Conservation (phyloP, 495 filamentous ascomycete genomes). For the Penicillium coffeae region DNA sequence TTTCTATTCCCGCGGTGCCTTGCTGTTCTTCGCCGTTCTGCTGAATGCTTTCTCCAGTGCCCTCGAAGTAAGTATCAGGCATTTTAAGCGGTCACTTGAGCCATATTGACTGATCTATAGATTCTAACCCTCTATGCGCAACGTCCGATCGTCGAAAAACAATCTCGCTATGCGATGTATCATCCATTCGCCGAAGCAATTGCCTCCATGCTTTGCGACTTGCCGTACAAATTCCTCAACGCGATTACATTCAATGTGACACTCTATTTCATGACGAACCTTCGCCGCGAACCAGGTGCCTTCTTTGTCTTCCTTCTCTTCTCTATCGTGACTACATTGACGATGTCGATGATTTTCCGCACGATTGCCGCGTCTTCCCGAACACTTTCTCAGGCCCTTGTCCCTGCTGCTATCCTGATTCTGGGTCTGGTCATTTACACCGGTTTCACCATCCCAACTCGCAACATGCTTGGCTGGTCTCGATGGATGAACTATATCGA, state of each 20-base stretch:
- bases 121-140: constrained; percentile 60
- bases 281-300: constrained; percentile 41
- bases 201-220: constrained; percentile 58
- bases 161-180: constrained; percentile 63
- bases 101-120: constrained; percentile 22
- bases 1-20: constrained; percentile 79
- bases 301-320: constrained; percentile 65
- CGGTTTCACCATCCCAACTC: constrained; percentile 49
- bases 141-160: constrained; percentile 67
- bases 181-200: constrained; percentile 61
- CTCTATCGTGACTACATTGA: constrained; percentile 51
- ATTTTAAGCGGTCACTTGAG: too few species aligned
- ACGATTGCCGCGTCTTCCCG: constrained; percentile 49
- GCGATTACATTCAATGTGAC: constrained; percentile 54
- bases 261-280: constrained; percentile 59
- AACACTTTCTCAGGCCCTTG: constrained; percentile 50
- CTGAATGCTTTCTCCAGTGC: constrained; percentile 84
- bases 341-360: constrained; percentile 58
- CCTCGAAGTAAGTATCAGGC: constrained; percentile 55
- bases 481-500: constrained; percentile 52
- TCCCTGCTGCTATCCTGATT: constrained; percentile 48
- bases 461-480: constrained; percentile 53
- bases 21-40: constrained; percentile 91
- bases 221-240: constrained; percentile 53
- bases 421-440: constrained; percentile 52